Percentiles rank a stretch among this genome's conserved stretches.
These are phyloP conservation scores for Coccomyxa sp. DNA, from an alignment of 139 green algal species.

Conservation along the genomic window DNA sequence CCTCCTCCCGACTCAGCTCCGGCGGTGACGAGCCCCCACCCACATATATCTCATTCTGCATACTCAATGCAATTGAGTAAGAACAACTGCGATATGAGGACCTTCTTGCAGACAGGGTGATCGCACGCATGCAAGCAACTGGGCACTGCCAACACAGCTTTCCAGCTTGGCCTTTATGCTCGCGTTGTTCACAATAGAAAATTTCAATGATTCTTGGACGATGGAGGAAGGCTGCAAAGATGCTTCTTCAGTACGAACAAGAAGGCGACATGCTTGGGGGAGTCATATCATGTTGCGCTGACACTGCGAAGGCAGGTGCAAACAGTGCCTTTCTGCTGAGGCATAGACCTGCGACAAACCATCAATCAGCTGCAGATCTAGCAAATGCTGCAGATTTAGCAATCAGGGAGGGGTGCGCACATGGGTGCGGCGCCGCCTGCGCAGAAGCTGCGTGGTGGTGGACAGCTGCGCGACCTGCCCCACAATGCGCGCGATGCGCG, in stretches of 20 bases:
- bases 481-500: slow-evolving; percentile 70
- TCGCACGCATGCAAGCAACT: background rate
- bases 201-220: background rate
- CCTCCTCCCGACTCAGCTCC: slow-evolving; percentile 26
- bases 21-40: background rate
- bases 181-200: background rate
- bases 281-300: too few species aligned
- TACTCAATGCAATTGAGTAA: too few species aligned
- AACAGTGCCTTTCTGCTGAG: too few species aligned
- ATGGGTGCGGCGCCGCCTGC: slow-evolving; percentile 46
- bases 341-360: too few species aligned
- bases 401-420: slow-evolving; percentile 1
- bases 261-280: too few species aligned
- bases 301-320: too few species aligned
- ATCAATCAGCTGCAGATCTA: too few species aligned
- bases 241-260: too few species aligned
- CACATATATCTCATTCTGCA: background rate
- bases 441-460: slow-evolving; percentile 84
- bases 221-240: too few species aligned
- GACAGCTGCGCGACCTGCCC: slow-evolving; percentile 74
- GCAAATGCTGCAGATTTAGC: too few species aligned
- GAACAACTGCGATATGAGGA: background rate
- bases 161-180: background rate
- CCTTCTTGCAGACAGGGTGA: background rate
- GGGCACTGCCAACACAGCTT: background rate